Percentiles rank a stretch among this genome's conserved stretches.
Evolutionary conservation across 805 yeast species (phyloP).

Genomic region (baker's yeast (Saccharomyces cerevisiae)): DNA sequence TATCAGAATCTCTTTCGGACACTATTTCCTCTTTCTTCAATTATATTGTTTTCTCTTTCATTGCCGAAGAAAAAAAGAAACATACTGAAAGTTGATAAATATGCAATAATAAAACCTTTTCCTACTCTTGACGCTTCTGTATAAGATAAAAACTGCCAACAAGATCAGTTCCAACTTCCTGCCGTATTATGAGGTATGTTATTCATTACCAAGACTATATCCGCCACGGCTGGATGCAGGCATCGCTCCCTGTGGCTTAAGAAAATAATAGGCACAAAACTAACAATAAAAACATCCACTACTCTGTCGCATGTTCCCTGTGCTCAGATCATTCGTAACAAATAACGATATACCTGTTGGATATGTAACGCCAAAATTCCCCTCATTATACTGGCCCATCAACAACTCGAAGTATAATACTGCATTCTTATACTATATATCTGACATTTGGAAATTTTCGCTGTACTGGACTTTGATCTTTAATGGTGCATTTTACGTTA

Average conservation of each 20-base stretch:
- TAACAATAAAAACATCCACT: neutral
- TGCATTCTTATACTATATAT: constrained; percentile 56
- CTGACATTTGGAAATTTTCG: constrained; percentile 78
- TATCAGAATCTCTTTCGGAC: neutral
- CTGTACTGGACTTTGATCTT: constrained; percentile 72
- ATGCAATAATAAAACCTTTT: neutral
- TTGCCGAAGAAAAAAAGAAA: neutral
- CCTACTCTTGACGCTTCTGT: neutral
- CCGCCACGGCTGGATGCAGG: neutral
- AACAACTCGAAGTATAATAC: constrained; percentile 30
- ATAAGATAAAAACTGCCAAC: neutral
- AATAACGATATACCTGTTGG: constrained; percentile 66
- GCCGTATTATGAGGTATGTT: neutral
- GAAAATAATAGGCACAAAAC: neutral
- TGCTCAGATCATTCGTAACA: constrained; percentile 32
- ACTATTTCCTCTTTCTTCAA: neutral
- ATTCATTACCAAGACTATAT: neutral
- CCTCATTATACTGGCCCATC: constrained; percentile 71
- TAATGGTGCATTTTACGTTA: constrained; percentile 50
- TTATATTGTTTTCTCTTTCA: neutral
- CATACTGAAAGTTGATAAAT: neutral
- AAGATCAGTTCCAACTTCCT: neutral
- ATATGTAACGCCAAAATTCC: constrained; percentile 69
- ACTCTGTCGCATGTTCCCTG: neutral
- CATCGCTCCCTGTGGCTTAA: neutral